Conservation (phyloP, 2,329 filamentous ascomycete species). For the Fusarium sp. region DNA sequence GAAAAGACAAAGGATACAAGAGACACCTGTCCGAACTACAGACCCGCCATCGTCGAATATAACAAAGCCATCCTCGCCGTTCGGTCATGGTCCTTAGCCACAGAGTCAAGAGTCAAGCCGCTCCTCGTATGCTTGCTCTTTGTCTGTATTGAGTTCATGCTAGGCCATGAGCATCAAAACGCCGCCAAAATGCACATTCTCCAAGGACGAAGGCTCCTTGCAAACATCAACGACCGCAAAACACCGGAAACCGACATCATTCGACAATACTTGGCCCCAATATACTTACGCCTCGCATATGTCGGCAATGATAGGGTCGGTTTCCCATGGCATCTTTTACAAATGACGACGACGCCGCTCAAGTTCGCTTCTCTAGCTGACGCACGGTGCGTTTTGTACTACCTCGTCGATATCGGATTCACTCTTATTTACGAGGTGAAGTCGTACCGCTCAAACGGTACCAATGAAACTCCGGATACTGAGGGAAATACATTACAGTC, state of each 20-base stretch:
- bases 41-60: neutral
- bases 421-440: neutral
- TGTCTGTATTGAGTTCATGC: conserved; percentile 3
- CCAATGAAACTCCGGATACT: rapidly evolving
- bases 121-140: neutral
- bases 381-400: neutral
- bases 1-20: neutral
- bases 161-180: neutral
- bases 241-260: neutral
- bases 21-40: neutral
- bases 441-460: neutral
- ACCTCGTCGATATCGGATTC: neutral
- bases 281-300: neutral
- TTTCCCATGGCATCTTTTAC: neutral
- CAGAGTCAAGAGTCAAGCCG: neutral
- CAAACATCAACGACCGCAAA: neutral
- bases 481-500: neutral
- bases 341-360: neutral
- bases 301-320: neutral
- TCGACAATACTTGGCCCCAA: neutral
- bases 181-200: neutral
- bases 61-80: neutral
- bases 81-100: neutral
- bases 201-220: neutral
- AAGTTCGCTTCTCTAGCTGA: neutral